Evolutionary conservation across 176 grass and related monocot genomes (phyloP).

Genomic region (Oryza brachyantha): DNA sequence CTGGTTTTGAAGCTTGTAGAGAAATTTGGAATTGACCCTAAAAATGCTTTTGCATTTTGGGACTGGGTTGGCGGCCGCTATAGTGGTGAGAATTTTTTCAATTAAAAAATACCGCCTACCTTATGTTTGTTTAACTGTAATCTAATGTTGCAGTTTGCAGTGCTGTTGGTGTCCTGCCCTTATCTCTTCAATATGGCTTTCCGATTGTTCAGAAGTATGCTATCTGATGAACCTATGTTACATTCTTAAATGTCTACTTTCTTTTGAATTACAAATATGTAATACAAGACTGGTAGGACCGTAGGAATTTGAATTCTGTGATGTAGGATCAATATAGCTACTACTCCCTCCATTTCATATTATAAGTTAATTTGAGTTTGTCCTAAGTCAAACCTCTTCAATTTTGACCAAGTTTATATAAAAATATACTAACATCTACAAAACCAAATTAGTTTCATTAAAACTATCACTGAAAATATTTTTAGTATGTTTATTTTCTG

Average conservation of each 20-base stretch:
- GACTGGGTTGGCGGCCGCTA: slow-evolving; percentile 99
- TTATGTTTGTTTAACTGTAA: slow-evolving; percentile 26
- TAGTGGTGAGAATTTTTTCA: slow-evolving; percentile 65
- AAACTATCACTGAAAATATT: too few relatives aligned
- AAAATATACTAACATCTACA: too few relatives aligned
- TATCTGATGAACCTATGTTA: slow-evolving; percentile 33
- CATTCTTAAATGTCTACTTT: slow-evolving; percentile 7
- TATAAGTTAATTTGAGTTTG: too few relatives aligned
- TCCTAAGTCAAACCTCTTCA: too few relatives aligned
- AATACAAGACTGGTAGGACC: neutral
- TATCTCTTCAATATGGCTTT: slow-evolving; percentile 98
- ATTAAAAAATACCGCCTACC: neutral
- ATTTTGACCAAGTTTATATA: too few relatives aligned
- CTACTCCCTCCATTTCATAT: too few relatives aligned
- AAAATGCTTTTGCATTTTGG: slow-evolving; percentile 97
- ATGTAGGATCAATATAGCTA: neutral
- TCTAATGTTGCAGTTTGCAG: slow-evolving; percentile 78
- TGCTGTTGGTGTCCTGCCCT: slow-evolving; percentile 91
- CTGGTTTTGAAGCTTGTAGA: slow-evolving; percentile 73
- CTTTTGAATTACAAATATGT: neutral
- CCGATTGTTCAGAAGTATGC: slow-evolving; percentile 88
- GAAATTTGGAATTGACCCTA: slow-evolving; percentile 90
- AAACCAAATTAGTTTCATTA: too few relatives aligned
- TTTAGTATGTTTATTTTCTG: too few relatives aligned
- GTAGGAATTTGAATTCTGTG: neutral